phyloP scores from a whole-genome alignment of 768 basidiomycete species.

The Agaricus blazei region DNA sequence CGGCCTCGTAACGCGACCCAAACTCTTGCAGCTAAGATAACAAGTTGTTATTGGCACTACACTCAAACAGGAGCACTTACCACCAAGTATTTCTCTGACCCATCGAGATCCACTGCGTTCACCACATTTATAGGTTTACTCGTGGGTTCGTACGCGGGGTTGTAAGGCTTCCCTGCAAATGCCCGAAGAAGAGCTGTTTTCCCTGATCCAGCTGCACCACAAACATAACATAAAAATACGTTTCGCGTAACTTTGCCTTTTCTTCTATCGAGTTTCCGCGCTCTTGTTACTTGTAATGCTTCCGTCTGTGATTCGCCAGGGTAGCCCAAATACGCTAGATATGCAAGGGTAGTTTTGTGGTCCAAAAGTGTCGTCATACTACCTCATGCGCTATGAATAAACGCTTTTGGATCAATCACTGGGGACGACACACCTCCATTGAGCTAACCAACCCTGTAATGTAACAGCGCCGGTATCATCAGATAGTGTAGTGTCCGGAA shows the following conservation, averaged over 20 bases:
- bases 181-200: constrained; percentile 85
- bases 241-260: constrained; percentile 87
- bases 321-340: constrained; percentile 94
- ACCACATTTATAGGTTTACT: constrained; percentile 89
- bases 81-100: constrained; percentile 93
- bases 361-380: constrained; percentile 99
- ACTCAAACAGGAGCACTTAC: constrained; percentile 43
- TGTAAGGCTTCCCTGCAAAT: constrained; percentile 82
- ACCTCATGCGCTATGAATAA: neutral
- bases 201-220: constrained; percentile 93
- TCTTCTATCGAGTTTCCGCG: constrained; percentile 78
- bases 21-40: constrained; percentile 85
- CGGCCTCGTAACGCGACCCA: constrained; percentile 91
- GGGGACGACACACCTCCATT: constrained; percentile 75
- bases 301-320: constrained; percentile 72
- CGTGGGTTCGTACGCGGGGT: constrained; percentile 78
- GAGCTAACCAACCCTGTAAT: constrained; percentile 96
- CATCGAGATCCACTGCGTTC: constrained; percentile 91
- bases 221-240: constrained; percentile 90
- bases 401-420: neutral
- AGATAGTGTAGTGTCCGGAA: constrained; percentile 85
- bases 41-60: neutral
- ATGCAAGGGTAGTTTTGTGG: constrained; percentile 85
- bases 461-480: constrained; percentile 88
- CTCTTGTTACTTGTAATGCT: constrained; percentile 80